Percentiles rank a stretch among this genome's conserved stretches.
Evolutionary conservation across 2,329 filamentous ascomycete genomes (phyloP).

Genomic region (Apiospora kogelbergensis): DNA sequence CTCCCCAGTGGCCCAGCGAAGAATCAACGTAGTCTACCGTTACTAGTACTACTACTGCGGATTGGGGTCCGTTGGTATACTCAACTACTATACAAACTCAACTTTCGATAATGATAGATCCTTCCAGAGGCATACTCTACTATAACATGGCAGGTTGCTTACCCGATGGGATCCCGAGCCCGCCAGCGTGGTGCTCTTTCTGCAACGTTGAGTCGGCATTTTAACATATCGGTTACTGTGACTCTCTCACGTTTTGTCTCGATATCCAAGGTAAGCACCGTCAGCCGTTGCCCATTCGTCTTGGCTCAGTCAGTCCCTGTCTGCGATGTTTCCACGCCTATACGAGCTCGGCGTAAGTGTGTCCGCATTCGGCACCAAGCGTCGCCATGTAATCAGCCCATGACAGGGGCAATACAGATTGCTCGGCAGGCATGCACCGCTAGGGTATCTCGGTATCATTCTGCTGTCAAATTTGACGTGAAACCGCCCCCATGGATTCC

Average conservation of each 20-base stretch:
- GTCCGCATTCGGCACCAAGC: not conserved
- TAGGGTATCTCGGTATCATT: not conserved
- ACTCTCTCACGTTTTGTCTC: not conserved
- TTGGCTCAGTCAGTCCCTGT: not conserved
- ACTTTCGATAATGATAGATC: not conserved
- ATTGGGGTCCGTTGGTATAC: not conserved
- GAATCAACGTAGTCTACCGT: not conserved
- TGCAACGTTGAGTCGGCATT: not conserved
- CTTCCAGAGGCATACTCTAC: not conserved
- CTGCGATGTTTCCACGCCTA: not conserved
- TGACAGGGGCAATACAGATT: not conserved
- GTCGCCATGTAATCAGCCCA: not conserved
- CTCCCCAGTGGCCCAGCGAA: not conserved
- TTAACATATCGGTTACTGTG: not conserved
- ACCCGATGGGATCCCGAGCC: not conserved
- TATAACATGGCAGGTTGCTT: not conserved
- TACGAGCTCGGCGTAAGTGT: not conserved
- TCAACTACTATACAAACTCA: not conserved
- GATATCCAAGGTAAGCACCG: not conserved
- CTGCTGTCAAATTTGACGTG: not conserved
- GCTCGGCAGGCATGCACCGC: not conserved
- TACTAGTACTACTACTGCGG: not conserved
- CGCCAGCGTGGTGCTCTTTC: not conserved
- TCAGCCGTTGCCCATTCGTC: not conserved
- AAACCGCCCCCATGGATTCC: constrained; percentile 3